phyloP scores from a whole-genome alignment of 2,329 filamentous ascomycete genomes.

The Fusarium sp. region DNA sequence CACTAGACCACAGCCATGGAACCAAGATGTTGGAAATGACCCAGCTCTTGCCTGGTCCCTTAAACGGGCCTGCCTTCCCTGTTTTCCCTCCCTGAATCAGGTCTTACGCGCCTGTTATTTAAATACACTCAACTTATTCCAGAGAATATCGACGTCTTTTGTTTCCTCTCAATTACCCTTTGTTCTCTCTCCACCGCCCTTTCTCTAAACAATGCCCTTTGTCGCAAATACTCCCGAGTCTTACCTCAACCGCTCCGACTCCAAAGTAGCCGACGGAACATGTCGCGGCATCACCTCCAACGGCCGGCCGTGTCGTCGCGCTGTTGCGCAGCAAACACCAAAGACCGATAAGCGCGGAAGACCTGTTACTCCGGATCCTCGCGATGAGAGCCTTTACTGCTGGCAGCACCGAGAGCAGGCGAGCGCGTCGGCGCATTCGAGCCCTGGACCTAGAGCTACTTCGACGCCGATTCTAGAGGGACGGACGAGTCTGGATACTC shows the following conservation, averaged over 20 bases:
- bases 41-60: constrained; percentile 16
- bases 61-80: constrained; percentile 23
- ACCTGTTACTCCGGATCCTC: constrained; percentile 59
- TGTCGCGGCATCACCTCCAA: constrained; percentile 88
- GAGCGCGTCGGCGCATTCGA: constrained; percentile 60
- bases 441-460: constrained; percentile 58
- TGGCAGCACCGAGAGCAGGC: constrained; percentile 97
- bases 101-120: neutral
- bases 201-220: constrained; percentile 54
- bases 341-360: constrained; percentile 38
- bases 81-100: constrained; percentile 29
- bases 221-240: constrained; percentile 80
- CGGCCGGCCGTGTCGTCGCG: constrained; percentile 86
- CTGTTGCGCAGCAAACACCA: constrained; percentile 62
- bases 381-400: constrained; percentile 80
- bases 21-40: constrained; percentile 32
- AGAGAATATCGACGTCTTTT: neutral
- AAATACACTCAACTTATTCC: neutral
- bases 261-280: constrained; percentile 84
- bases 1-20: constrained; percentile 39
- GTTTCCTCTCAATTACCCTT: neutral
- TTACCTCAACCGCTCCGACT: constrained; percentile 82
- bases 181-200: constrained; percentile 21
- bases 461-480: constrained; percentile 70
- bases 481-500: constrained; percentile 86